Base-by-base conservation (phyloP, 2,329 filamentous ascomycete genomes). In the Alternaria burnsii region DNA sequence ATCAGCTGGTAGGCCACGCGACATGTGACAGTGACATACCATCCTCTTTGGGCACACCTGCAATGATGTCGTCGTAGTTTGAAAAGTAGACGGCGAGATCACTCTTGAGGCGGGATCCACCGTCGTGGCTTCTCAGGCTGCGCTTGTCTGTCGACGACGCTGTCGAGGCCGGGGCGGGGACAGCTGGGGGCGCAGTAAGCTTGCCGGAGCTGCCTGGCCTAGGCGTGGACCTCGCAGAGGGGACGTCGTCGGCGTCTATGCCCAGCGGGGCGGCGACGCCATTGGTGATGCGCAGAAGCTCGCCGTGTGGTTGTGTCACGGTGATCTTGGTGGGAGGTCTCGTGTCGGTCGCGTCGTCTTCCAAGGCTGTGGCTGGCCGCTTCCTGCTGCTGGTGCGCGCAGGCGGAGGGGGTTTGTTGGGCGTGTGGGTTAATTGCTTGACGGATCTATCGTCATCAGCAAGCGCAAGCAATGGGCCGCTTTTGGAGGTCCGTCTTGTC, bases 61-160 rank as follows among this genome's bases (percentile, higher is more conserved):
- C 93, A 80, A 98, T 93, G 68, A 97, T 87, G 76, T 97, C 92
- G 79, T 97, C 94, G 79, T 97, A 98, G 73, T 96, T 94, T 53
- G 91, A 89, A 74, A 98, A 97, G 80, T 97, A 98, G 48, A 88
- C 87, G 38, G 93, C 90, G 62, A 98, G 85, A 75, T 97, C 94
- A 80, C 93, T 97, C 84, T 96, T 97, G 80, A 93, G 90, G 69
- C 92, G 86, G 52, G 90, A 90, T 11, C 90, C 91, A 71, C 86
- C 86, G 75, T 97, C 93, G 72, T 96, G 91, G 53, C 93, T 97
- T 64, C 94, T 88, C 76, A 97, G 82, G 75, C 93, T 94, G 72
- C 94, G 82, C 77, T 87, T 90, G 68, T 91, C 89, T 62, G 88
- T 65, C 26, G 62, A 58, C 20, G 63, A 59, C 12, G 51, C 34